These are phyloP conservation scores for Periconia sp. DNA, from an alignment of 2,329 filamentous ascomycete genomes.

Conservation along the genomic window DNA sequence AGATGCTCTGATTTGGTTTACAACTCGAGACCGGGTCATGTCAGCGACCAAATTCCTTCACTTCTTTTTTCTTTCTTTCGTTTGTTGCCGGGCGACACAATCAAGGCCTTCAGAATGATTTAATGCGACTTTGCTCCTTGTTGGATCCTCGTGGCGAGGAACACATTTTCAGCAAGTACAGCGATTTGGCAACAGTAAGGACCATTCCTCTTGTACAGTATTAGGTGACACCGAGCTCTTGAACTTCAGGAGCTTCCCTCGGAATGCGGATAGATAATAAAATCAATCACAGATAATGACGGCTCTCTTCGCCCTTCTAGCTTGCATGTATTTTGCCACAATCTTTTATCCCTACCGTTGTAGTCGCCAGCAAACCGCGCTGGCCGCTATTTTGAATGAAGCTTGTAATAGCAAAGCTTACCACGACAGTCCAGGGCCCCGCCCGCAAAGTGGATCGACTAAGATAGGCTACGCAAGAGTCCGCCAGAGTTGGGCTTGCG, in stretches of 20 bases:
- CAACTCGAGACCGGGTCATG: background rate
- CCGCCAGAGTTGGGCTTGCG: background rate
- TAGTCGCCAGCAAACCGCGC: too few species aligned
- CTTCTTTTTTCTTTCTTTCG: constrained; percentile 11
- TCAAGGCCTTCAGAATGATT: constrained; percentile 12
- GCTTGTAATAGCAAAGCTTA: too few species aligned
- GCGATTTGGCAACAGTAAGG: constrained; percentile 7
- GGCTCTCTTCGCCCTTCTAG: background rate
- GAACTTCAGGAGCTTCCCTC: constrained; percentile 15
- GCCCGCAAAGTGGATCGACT: background rate
- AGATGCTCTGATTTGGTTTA: constrained; percentile 34
- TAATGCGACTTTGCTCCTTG: constrained; percentile 4
- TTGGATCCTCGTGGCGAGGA: background rate
- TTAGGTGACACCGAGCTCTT: constrained; percentile 6
- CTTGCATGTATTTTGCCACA: too few species aligned
- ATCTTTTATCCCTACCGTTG: too few species aligned
- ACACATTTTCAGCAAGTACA: constrained; percentile 13
- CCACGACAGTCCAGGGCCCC: too few species aligned
- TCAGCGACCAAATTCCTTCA: background rate
- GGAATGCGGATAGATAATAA: constrained; percentile 18
- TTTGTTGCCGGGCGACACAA: constrained; percentile 13
- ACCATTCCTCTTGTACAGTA: constrained; percentile 26
- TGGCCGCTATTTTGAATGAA: too few species aligned
- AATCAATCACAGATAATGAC: constrained; percentile 5
- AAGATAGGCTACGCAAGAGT: background rate